phyloP scores from a whole-genome alignment of 73 alveolate species.

The Paramecium sexaurelia region DNA sequence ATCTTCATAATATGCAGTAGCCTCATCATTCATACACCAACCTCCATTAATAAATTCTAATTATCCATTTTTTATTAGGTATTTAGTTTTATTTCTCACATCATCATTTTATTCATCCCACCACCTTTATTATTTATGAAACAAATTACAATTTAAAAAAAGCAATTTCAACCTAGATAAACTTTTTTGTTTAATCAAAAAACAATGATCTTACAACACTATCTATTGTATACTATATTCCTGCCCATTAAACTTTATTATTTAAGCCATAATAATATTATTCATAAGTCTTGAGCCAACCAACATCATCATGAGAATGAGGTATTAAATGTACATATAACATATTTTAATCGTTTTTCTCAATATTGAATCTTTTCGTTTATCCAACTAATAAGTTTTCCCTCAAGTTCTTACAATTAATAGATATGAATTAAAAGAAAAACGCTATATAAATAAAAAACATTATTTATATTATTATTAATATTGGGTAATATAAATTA shows the following conservation, averaged over 20 bases:
- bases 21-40: slow-evolving; percentile 95
- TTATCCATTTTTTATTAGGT: slow-evolving; percentile 83
- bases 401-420: background rate
- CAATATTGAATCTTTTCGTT: background rate
- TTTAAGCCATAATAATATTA: slow-evolving; percentile 76
- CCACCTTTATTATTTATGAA: slow-evolving; percentile 72
- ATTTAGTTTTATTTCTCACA: slow-evolving; percentile 77
- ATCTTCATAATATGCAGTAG: slow-evolving; percentile 89
- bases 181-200: background rate
- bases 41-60: slow-evolving; percentile 93
- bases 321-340: slow-evolving; percentile 85
- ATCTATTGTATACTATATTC: slow-evolving; percentile 57
- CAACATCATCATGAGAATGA: slow-evolving; percentile 97
- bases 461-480: background rate
- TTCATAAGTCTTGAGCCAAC: slow-evolving; percentile 94
- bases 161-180: slow-evolving; percentile 88
- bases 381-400: slow-evolving; percentile 26
- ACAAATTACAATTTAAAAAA: slow-evolving; percentile 73
- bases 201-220: slow-evolving; percentile 37
- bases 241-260: slow-evolving; percentile 58
- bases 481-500: background rate
- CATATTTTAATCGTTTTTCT: background rate
- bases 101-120: slow-evolving; percentile 81
- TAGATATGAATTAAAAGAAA: background rate
- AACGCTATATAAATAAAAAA: background rate